Percentiles rank a stretch among this genome's conserved stretches.
Conservation (phyloP, 2,329 filamentous ascomycete genomes). For the Ophiostoma novo-ulmi region DNA sequence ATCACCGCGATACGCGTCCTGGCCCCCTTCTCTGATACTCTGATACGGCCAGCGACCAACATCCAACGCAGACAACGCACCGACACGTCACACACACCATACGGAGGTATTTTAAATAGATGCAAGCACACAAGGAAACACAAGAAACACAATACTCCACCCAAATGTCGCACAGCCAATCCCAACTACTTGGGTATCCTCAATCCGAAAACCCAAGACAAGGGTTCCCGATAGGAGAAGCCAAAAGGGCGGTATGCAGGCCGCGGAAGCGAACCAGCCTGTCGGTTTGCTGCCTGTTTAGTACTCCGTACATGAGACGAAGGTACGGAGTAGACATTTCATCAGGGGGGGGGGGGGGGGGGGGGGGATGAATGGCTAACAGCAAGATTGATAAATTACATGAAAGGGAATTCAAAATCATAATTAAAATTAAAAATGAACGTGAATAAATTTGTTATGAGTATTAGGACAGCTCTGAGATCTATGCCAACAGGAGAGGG, state of each 20-base stretch:
- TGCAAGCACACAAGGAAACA: not conserved
- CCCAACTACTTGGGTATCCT: conserved; percentile 1
- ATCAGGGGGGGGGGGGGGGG: not conserved
- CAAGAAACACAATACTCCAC: not conserved
- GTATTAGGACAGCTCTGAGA: too few relatives aligned
- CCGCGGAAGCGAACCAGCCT: conserved; percentile 23
- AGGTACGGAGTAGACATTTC: not conserved
- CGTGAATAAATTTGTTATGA: too few relatives aligned
- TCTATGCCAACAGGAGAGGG: too few relatives aligned
- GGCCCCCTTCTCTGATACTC: not conserved
- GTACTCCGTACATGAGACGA: not conserved
- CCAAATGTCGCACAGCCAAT: conserved; percentile 15
- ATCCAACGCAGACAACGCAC: not conserved
- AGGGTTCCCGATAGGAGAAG: conserved; percentile 3
- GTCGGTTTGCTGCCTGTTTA: conserved; percentile 17
- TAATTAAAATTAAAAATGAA: too few relatives aligned
- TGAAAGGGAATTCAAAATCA: too few relatives aligned
- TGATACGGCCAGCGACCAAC: not conserved
- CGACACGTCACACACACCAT: conserved; percentile 9
- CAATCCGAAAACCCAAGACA: not conserved
- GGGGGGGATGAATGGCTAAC: not conserved
- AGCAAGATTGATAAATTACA: not conserved
- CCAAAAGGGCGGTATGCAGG: conserved; percentile 13
- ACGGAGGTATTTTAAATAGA: not conserved
- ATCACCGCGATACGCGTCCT: not conserved